Base-by-base conservation (phyloP, 2,329 filamentous ascomycete species). In the Fusarium chlamydosporum region DNA sequence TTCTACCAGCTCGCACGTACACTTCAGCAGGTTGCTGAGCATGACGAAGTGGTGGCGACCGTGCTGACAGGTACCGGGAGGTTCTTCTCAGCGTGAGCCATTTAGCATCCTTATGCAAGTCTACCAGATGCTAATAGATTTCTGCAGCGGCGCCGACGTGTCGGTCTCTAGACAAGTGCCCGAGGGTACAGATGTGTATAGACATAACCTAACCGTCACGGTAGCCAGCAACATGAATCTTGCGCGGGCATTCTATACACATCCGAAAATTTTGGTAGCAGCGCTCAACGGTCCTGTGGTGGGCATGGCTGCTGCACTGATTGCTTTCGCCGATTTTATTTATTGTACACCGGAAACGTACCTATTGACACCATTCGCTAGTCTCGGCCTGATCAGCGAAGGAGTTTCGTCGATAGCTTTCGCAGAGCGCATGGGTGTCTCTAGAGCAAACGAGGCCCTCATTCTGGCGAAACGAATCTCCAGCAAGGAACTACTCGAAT, bases 141-240 rank as follows among this genome's bases (percentile, higher is more conserved):
- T 31, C 2, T 40, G 6, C 4, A 51, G 48, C 7, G 48, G 48
- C 26, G 48, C 35, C 2, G 48, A 51, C 12, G 48, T 51, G 26
- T 51, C 48, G 1, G 37, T 41, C 13, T 31, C 42, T 7, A 29
- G 42, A 15, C 12, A 38, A 15, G 26, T 12, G 2, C 33, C 34
- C 1, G 26, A 29, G n/a, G 40, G 41, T n/a, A 38, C 41, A 33
- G 34, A 52, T 20, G 3, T 51, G 4, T 51, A 51, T 23, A 34
- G 48, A 2, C 48, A 51, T 8, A 51, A 51, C 9, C 16, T 51
- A 2, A 51, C 34, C 12, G 26, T 40, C 35, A 40, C 48, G 4
- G 48, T 51, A 20, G 48, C 47, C 3, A 50, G 37, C 29, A 56
- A 56, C 16, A 48, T 56, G 26, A 56, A 56, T 8, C 34, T 56